A percentile compares a stretch with the other conserved stretches of the same genome.
These are phyloP conservation scores for Vaccinium vitisidaea DNA, from an alignment of 148 eudicot genomes.

Conservation along the genomic window DNA sequence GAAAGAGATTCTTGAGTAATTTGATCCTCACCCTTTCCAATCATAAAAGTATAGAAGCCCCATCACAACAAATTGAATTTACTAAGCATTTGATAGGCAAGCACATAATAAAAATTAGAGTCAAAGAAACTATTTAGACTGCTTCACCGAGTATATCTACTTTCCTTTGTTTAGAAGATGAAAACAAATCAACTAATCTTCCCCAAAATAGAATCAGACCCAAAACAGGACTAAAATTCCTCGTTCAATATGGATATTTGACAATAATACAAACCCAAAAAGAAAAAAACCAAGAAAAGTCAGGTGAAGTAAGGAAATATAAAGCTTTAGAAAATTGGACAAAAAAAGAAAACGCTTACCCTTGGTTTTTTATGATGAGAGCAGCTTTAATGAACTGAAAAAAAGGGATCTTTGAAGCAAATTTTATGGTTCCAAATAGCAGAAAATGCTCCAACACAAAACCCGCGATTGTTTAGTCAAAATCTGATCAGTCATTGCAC, in stretches of 20 bases:
- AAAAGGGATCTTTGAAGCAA: neutral
- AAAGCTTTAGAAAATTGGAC: no score
- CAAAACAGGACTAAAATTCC: neutral
- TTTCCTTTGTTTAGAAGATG: neutral
- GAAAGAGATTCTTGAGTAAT: neutral
- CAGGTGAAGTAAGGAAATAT: no score
- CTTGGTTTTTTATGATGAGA: neutral
- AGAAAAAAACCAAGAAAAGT: no score
- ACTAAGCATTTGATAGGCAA: neutral
- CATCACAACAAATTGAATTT: neutral
- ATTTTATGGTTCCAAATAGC: neutral
- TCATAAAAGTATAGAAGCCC: no score
- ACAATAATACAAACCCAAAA: no score
- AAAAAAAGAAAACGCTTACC: neutral
- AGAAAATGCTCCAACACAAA: neutral
- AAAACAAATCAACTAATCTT: neutral
- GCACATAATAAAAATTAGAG: neutral
- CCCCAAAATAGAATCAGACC: neutral
- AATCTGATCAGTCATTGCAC: neutral
- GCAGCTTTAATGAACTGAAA: neutral
- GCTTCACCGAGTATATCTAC: neutral
- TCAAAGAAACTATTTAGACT: neutral
- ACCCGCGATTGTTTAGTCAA: neutral
- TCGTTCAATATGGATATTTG: no score
- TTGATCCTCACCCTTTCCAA: neutral